These are phyloP conservation scores for Phaeosphaeria sp. DNA, from an alignment of 2,329 filamentous ascomycete genomes.

Conservation along the genomic window DNA sequence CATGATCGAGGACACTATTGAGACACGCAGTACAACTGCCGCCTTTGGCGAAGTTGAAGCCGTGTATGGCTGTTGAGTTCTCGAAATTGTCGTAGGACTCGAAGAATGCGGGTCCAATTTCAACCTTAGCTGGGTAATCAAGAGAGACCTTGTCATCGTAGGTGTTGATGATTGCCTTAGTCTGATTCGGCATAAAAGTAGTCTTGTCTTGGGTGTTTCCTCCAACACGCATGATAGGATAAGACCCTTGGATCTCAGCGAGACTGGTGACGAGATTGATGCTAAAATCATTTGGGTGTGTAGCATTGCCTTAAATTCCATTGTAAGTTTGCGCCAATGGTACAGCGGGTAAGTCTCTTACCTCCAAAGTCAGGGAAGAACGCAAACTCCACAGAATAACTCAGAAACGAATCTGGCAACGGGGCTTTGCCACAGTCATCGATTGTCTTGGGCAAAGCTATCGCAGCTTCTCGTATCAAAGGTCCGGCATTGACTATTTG, in stretches of 20 bases:
- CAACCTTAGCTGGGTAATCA: slow-evolving; percentile 67
- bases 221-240: slow-evolving; percentile 67
- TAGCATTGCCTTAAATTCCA: slow-evolving; percentile 54
- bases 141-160: slow-evolving; percentile 56
- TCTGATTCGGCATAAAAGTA: slow-evolving; percentile 62
- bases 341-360: background rate
- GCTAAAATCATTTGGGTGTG: slow-evolving; percentile 64
- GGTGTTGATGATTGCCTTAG: slow-evolving; percentile 59
- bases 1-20: slow-evolving; percentile 59
- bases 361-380: background rate
- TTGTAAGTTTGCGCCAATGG: background rate
- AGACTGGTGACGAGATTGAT: slow-evolving; percentile 66
- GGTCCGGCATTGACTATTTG: too few species aligned
- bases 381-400: background rate
- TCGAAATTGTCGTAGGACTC: slow-evolving; percentile 66
- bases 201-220: slow-evolving; percentile 70
- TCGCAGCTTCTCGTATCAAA: too few species aligned
- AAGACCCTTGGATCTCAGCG: slow-evolving; percentile 59
- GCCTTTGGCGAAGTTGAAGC: slow-evolving; percentile 60
- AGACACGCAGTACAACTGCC: slow-evolving; percentile 54
- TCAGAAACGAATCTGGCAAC: background rate
- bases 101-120: slow-evolving; percentile 67
- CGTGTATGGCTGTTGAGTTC: slow-evolving; percentile 63
- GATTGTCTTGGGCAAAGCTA: too few species aligned
- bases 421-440: too few species aligned